Conservation (phyloP, 352 stramenopile species). For the Phytophthora foliorum region DNA sequence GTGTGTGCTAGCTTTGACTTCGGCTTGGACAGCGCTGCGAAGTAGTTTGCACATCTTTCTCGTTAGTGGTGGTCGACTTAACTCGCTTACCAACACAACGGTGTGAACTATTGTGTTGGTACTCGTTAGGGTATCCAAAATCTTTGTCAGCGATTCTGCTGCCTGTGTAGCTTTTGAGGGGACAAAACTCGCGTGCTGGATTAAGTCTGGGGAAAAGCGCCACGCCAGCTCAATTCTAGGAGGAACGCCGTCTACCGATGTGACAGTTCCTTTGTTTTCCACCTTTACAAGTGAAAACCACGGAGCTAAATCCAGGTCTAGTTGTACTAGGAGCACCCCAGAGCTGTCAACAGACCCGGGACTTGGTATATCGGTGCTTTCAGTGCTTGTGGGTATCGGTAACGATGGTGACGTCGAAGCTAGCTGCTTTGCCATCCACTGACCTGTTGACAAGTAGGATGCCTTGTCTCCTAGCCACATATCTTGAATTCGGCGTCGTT, state of each 20-base stretch:
- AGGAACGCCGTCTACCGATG: background rate
- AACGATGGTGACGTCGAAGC: background rate
- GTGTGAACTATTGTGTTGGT: conserved; percentile 17
- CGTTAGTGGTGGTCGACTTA: conserved; percentile 61
- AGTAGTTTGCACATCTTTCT: conserved; percentile 54
- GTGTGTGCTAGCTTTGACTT: conserved; percentile 12
- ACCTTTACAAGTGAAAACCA: conserved; percentile 67
- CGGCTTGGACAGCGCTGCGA: conserved; percentile 11
- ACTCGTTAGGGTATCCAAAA: conserved; percentile 27
- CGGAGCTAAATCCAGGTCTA: conserved; percentile 75
- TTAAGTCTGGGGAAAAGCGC: conserved; percentile 56
- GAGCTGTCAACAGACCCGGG: conserved; percentile 8
- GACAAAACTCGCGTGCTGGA: conserved; percentile 53
- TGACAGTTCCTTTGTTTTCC: background rate
- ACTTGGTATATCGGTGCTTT: conserved; percentile 1
- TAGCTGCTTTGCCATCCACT: conserved; percentile 15
- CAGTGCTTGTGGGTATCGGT: background rate
- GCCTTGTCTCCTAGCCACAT: conserved; percentile 51
- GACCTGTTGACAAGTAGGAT: conserved; percentile 33
- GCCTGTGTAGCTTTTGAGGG: conserved; percentile 45
- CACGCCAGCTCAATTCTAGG: conserved; percentile 32
- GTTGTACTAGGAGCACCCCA: conserved; percentile 59
- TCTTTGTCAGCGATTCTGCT: conserved; percentile 31
- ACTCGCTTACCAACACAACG: conserved; percentile 62
- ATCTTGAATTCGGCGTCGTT: conserved; percentile 36